Percentiles rank a stretch among this genome's conserved stretches.
Evolutionary conservation across 2,329 filamentous ascomycete genomes (phyloP).

Genomic region (Colletotrichum theobromicola): DNA sequence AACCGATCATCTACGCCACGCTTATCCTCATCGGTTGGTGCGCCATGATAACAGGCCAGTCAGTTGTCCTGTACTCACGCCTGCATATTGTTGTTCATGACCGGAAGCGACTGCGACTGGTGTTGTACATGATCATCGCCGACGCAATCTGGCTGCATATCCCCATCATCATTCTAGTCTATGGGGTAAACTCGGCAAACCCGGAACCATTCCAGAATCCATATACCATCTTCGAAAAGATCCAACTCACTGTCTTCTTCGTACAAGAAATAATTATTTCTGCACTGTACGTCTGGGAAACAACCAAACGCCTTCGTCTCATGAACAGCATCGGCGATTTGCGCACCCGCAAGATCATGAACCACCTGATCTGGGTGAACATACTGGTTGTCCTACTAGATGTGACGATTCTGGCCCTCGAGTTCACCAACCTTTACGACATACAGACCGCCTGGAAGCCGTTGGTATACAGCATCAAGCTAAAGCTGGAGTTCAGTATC

Average conservation of each 20-base stretch:
- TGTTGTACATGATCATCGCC: conserved; percentile 62
- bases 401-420: conserved; percentile 35
- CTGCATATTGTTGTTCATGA: conserved; percentile 63
- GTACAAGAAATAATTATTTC: conserved; percentile 47
- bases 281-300: conserved; percentile 57
- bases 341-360: conserved; percentile 34
- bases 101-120: conserved; percentile 47
- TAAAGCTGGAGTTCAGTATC: conserved; percentile 41
- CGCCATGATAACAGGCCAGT: conserved; percentile 65
- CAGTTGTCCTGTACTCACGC: conserved; percentile 65
- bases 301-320: conserved; percentile 42
- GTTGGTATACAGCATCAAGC: conserved; percentile 38
- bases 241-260: neutral
- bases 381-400: conserved; percentile 51
- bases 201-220: conserved; percentile 34
- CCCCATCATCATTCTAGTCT: conserved; percentile 59
- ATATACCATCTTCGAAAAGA: conserved; percentile 53
- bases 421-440: conserved; percentile 35
- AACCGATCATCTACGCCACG: conserved; percentile 31
- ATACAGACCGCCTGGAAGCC: conserved; percentile 39
- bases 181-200: conserved; percentile 50
- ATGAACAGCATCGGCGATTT: neutral
- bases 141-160: conserved; percentile 59
- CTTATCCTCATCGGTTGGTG: conserved; percentile 47
- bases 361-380: conserved; percentile 51